Base-by-base conservation (phyloP, 805 yeast genomes). In the Saturnispora hagleri region DNA sequence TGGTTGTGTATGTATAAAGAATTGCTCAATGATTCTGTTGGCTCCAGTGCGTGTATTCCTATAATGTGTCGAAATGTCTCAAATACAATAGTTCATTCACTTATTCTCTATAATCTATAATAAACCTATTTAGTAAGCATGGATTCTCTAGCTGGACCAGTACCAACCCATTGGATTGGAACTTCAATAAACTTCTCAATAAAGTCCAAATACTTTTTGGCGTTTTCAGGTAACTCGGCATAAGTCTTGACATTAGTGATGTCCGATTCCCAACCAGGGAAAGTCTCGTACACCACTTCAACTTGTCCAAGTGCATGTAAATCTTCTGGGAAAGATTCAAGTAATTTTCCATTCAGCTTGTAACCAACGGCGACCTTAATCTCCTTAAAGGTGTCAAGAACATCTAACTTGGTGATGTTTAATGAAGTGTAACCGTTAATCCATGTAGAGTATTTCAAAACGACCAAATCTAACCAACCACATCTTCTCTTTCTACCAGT, bases 401-500 rank as follows among this genome's bases (percentile, higher is more conserved):
- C 97, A 65, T 93, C 99, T 65, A 93, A 80, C 71, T 93, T 93
- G 61, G 99, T 93, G 67, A 93, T 84, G 77, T 93, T 93, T 67
- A 93, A 75, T 48, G 86, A 78, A 46, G 99, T 93, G 79, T 91
- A 93, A 52, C 99, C 99, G 66, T 93, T 93, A 69, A 93, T 88
- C 66, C 83, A 70, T 53, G 89, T 81, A 38, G 97, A 89, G 73
- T 93, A 91, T 69, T 86, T 87, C 69, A 93, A 74, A 27, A 93
- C 97, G 24, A 93, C 98, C 62, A 93, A 75, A 71, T 93, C 99
- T 66, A 93, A 81, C 99, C 99, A 93, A 53, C 99, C 99, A 70
- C 99, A 93, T 73, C 99, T 84, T 76, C 99, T 86, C 79, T 90
- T 89, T 74, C 99, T 84, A 60, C 99, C 99, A 36, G 99, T 93